These are phyloP conservation scores for Fusarium globosum DNA, from an alignment of 2,329 filamentous ascomycete genomes.

Conservation along the genomic window DNA sequence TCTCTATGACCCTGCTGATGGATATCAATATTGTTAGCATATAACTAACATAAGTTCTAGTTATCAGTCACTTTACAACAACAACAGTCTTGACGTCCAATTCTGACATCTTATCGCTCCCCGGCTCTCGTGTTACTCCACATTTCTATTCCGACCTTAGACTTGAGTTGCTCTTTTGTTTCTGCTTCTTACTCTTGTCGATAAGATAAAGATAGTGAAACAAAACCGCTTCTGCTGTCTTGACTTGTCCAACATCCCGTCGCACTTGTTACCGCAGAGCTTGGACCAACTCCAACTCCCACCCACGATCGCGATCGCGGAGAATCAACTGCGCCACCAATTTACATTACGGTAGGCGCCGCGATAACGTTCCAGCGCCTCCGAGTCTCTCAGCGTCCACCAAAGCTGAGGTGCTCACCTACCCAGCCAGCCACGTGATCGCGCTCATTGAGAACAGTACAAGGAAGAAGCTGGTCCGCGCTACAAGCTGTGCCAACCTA, in stretches of 20 bases:
- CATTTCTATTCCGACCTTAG: constrained; percentile 1
- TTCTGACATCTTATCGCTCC: not conserved
- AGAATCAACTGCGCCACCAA: constrained; percentile 16
- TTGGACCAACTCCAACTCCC: constrained; percentile 19
- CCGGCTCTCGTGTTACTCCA: constrained; percentile 33
- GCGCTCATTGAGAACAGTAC: constrained; percentile 33
- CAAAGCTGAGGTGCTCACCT: not conserved
- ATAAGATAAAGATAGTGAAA: constrained; percentile 11
- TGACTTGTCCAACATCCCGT: constrained; percentile 8
- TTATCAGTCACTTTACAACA: not conserved
- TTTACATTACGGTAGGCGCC: constrained; percentile 7
- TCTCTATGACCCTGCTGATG: not conserved
- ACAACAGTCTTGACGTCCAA: not conserved
- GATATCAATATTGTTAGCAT: not conserved
- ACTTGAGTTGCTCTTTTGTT: constrained; percentile 2
- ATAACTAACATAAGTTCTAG: not conserved
- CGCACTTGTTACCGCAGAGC: constrained; percentile 16
- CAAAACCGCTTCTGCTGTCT: not conserved
- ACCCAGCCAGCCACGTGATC: constrained; percentile 34
- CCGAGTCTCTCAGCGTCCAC: constrained; percentile 1
- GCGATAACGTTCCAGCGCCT: constrained; percentile 32
- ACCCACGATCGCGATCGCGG: constrained; percentile 30
- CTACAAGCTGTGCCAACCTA: constrained; percentile 33
- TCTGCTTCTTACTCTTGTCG: not conserved
- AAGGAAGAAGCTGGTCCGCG: constrained; percentile 35